These are phyloP conservation scores for Magnusiomyces ingens DNA, from an alignment of 1,139 yeast genomes.

Conservation along the genomic window DNA sequence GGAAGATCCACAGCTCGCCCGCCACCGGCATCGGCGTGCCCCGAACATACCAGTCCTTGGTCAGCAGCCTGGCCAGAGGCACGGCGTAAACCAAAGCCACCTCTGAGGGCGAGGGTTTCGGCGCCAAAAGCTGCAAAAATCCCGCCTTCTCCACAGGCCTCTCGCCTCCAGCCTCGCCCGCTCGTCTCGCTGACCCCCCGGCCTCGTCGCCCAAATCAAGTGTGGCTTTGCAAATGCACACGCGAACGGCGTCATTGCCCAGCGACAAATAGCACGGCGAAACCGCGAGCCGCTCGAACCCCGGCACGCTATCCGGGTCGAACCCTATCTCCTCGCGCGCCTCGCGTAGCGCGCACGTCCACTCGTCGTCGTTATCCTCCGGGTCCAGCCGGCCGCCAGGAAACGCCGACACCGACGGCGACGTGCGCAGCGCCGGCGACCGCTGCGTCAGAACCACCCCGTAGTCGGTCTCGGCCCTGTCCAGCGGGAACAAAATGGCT, in stretches of 20 bases:
- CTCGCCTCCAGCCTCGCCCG: no score
- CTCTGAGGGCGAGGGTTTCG: constrained; percentile 21
- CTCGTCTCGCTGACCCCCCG: no score
- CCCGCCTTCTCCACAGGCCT: neutral
- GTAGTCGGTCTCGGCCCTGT: constrained; percentile 38
- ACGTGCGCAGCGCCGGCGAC: constrained; percentile 56
- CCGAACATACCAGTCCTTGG: constrained; percentile 6
- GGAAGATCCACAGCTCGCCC: constrained; percentile 13
- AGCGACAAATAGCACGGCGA: constrained; percentile 71
- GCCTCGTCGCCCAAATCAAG: no score
- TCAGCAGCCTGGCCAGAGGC: constrained; percentile 19
- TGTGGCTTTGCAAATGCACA: constrained; percentile 52
- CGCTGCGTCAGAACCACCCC: constrained; percentile 69
- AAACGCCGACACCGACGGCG: constrained; percentile 81
- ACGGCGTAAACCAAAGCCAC: constrained; percentile 25
- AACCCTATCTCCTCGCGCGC: constrained; percentile 80
- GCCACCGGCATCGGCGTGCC: constrained; percentile 6
- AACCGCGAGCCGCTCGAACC: constrained; percentile 45
- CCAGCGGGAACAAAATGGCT: constrained; percentile 45
- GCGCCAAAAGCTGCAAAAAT: constrained; percentile 15
- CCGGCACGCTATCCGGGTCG: constrained; percentile 41
- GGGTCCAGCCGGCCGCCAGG: constrained; percentile 85
- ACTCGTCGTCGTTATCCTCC: constrained; percentile 40
- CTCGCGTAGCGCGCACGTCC: constrained; percentile 72
- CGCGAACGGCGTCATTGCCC: constrained; percentile 69